These are phyloP conservation scores for Penicillium concentricum DNA, from an alignment of 2,329 filamentous ascomycete species.

Conservation along the genomic window DNA sequence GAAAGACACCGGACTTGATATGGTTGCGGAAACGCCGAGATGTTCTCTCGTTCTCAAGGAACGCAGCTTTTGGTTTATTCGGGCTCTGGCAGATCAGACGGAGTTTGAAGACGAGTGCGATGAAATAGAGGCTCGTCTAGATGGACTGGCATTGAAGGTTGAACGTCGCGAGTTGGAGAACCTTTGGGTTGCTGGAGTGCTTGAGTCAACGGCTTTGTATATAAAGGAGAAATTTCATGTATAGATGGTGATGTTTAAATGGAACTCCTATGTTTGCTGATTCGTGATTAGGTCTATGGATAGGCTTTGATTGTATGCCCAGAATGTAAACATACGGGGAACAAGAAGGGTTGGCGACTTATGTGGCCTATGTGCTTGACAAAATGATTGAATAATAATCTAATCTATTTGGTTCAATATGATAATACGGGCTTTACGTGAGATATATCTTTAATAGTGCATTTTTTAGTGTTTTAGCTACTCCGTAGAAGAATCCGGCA, in stretches of 20 bases:
- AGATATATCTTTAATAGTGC: no score
- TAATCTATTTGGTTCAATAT: no score
- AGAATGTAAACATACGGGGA: no score
- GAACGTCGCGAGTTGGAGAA: neutral
- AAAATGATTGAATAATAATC: no score
- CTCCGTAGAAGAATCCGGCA: no score
- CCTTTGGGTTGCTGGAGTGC: neutral
- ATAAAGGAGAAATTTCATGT: neutral
- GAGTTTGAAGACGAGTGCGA: constrained; percentile 2
- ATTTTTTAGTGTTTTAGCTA: no score
- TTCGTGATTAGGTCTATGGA: no score
- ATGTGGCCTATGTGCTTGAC: no score
- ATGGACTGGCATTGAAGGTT: neutral
- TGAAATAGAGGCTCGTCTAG: neutral
- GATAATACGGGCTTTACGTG: no score
- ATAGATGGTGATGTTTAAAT: neutral
- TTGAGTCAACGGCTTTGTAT: neutral
- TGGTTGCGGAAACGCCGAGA: neutral
- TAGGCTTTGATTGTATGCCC: no score
- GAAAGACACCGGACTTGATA: neutral
- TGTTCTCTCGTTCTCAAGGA: neutral
- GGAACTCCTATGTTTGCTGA: neutral
- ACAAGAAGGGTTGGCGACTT: no score
- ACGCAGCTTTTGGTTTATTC: neutral
- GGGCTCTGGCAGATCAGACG: neutral